Base-by-base conservation (phyloP, 148 eudicot genomes). In the Silene uniflora region DNA sequence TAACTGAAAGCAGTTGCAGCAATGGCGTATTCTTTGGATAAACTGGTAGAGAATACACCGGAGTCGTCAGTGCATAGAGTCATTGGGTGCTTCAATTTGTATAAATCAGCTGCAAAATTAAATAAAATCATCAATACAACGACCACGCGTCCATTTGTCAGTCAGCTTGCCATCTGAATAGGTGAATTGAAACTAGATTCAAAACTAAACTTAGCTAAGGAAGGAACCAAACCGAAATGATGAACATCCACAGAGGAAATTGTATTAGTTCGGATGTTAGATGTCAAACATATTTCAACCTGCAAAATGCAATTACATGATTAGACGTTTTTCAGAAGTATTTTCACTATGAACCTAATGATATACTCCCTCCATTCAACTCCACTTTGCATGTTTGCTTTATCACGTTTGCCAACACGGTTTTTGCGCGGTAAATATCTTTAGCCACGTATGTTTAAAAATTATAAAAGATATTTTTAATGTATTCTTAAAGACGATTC, bases 241-340 rank as follows among this genome's bases (percentile, higher is more conserved):
- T 95, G 98, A 83, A 84, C 82, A 80, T 95, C 97, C 16, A 89
- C 3, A 24, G 96, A 88, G 69, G 94, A 83, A 69, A 95, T 87
- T 61, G 97, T 81, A 77, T 86, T 89, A 24, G 97, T 95, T 62
- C 82, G 78, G 81, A 95, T 88, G 83, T 95, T 95, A 72, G 98
- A 95, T n/a, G 98, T 95, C 90, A 95, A 78, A 76, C 98, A 95
- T 74, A 95, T 90, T 79, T 95, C 98, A 79, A 95, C 98, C 98
- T 95, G 91, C 80, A 85, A 75, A 74, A 44, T 75, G 64, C 69
- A 71, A 77, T 27, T 17, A 59, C 58, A 62, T 32, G 67, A 63
- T 65, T 49, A 58, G 27, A 18, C 32, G 59, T 42, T 52, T 52
- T 52, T 2, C 55, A 13, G 3, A 3, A 35, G 39, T 35, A 35